phyloP scores from a whole-genome alignment of 129 eudicot species.

The Solidago caesia region DNA sequence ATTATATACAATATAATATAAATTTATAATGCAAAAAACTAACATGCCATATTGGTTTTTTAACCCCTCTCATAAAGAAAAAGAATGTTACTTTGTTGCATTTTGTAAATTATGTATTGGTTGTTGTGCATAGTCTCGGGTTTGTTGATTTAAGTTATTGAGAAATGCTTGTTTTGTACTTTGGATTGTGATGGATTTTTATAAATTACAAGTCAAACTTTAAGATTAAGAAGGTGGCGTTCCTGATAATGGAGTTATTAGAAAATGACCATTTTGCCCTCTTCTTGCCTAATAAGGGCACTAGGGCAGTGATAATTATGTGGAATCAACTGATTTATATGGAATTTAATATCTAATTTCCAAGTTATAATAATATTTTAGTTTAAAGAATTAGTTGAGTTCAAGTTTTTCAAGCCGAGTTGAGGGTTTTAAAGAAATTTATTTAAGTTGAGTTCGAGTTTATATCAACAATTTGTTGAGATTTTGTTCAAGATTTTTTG shows the following conservation, averaged over 20 bases:
- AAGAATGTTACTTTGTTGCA: slow-evolving; percentile 35
- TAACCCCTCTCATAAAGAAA: background rate
- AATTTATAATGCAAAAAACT: background rate
- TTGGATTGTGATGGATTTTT: slow-evolving; percentile 39
- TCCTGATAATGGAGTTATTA: background rate
- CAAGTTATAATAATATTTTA: too few species aligned
- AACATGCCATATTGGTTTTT: background rate
- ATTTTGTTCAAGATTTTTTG: too few species aligned
- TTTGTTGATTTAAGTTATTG: slow-evolving; percentile 36
- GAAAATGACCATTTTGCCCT: slow-evolving; percentile 18
- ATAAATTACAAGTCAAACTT: slow-evolving; percentile 31
- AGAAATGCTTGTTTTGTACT: slow-evolving; percentile 35
- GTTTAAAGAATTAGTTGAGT: too few species aligned
- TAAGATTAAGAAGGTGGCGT: slow-evolving; percentile 13
- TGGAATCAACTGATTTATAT: too few species aligned
- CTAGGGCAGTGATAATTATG: too few species aligned
- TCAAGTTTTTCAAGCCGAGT: too few species aligned
- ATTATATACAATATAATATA: too few species aligned
- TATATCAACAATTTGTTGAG: too few species aligned
- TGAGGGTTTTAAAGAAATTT: too few species aligned
- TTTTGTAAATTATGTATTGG: slow-evolving; percentile 28
- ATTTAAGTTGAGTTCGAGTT: too few species aligned
- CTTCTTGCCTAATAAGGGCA: background rate
- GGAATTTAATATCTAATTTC: too few species aligned
- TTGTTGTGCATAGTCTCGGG: slow-evolving; percentile 21